Percentiles rank a stretch among this genome's conserved stretches.
These are phyloP conservation scores for Lodderomyces beijingensis DNA, from an alignment of 1,139 yeast genomes.

Conservation along the genomic window DNA sequence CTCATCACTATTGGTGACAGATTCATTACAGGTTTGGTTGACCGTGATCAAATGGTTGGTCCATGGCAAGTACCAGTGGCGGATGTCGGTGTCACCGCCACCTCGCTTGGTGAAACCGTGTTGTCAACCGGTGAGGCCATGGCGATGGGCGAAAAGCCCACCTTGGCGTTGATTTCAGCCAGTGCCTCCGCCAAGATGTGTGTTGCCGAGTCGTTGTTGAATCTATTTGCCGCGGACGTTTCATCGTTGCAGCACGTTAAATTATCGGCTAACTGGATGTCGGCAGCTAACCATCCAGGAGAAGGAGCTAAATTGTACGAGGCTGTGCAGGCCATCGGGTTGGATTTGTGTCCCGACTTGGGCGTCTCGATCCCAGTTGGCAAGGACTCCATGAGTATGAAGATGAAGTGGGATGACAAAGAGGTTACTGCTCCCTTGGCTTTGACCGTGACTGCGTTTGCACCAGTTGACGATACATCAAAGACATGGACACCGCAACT, in stretches of 20 bases:
- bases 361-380: conserved; percentile 96
- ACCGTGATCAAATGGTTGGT: conserved; percentile 98
- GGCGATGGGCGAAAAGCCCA: conserved; percentile 97
- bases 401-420: conserved; percentile 93
- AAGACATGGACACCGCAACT: conserved; percentile 95
- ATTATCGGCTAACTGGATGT: conserved; percentile 98
- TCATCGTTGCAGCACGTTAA: conserved; percentile 71
- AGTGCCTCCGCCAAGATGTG: conserved; percentile 95
- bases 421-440: conserved; percentile 95
- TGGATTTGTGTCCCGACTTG: conserved; percentile 89
- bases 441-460: conserved; percentile 88
- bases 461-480: conserved; percentile 78
- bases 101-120: conserved; percentile 75
- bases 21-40: conserved; percentile 92
- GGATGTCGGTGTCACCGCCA: conserved; percentile 96
- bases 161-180: conserved; percentile 85
- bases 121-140: conserved; percentile 88
- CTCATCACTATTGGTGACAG: conserved; percentile 97
- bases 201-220: conserved; percentile 91
- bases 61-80: conserved; percentile 99
- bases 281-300: conserved; percentile 92
- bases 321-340: conserved; percentile 95
- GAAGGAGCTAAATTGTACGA: conserved; percentile 95
- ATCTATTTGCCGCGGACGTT: conserved; percentile 87
- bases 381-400: conserved; percentile 99